Conservation (phyloP, 495 filamentous ascomycete species). For the Xylaria palmicola region DNA sequence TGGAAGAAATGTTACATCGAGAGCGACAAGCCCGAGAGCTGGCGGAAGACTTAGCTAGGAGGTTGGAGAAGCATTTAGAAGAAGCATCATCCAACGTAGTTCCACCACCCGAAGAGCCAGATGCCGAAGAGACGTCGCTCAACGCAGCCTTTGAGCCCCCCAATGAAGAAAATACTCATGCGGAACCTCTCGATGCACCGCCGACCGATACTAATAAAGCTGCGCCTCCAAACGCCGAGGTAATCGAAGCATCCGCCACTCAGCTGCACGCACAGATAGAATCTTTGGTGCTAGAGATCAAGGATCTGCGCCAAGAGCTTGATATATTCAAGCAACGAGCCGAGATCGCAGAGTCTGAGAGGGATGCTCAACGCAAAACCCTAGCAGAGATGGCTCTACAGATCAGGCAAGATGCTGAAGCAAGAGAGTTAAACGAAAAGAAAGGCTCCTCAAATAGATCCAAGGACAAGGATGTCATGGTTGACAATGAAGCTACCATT, state of each 20-base stretch:
- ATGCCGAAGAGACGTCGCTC: constrained; percentile 34
- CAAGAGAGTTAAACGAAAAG: constrained; percentile 55
- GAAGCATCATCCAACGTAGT: constrained; percentile 33
- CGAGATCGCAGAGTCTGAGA: constrained; percentile 75
- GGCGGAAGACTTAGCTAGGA: constrained; percentile 77
- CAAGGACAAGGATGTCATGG: constrained; percentile 13
- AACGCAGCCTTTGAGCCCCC: constrained; percentile 42
- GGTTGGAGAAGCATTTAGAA: constrained; percentile 54
- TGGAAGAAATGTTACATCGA: constrained; percentile 74
- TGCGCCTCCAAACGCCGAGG: constrained; percentile 42
- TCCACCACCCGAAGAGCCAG: constrained; percentile 21
- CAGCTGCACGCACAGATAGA: constrained; percentile 74
- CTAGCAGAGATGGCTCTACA: constrained; percentile 87
- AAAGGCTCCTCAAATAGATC: background rate
- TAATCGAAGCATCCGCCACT: constrained; percentile 41
- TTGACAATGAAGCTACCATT: constrained; percentile 22
- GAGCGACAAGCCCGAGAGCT: constrained; percentile 78
- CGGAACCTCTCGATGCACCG: background rate
- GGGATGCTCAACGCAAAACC: constrained; percentile 62
- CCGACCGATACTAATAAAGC: constrained; percentile 28
- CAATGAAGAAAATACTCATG: constrained; percentile 24
- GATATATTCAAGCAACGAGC: constrained; percentile 73
- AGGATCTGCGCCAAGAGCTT: constrained; percentile 75
- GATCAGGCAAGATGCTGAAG: constrained; percentile 65
- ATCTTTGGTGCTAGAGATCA: constrained; percentile 77